Evolutionary conservation across 805 yeast genomes (phyloP).

Genomic region (Wickerhamomyces subpelliculosus): DNA sequence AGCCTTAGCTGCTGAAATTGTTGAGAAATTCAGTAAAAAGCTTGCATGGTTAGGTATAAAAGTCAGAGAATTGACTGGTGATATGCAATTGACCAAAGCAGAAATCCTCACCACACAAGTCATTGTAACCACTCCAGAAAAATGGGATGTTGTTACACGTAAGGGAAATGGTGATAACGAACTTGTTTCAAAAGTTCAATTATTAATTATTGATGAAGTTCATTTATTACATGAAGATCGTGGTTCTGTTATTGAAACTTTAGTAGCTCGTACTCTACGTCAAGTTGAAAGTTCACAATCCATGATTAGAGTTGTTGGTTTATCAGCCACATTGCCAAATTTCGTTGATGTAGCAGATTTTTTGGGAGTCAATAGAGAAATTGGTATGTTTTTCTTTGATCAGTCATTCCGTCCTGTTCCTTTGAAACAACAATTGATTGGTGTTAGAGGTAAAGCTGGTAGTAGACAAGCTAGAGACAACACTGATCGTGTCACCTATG

Average conservation of each 20-base stretch:
- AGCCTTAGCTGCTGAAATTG: constrained; percentile 95
- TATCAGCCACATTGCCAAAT: constrained; percentile 91
- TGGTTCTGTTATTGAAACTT: constrained; percentile 94
- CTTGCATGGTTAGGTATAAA: constrained; percentile 79
- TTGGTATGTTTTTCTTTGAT: constrained; percentile 93
- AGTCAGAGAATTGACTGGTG: constrained; percentile 89
- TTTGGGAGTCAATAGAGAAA: constrained; percentile 79
- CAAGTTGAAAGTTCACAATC: constrained; percentile 93
- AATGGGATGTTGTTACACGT: constrained; percentile 97
- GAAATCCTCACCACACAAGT: constrained; percentile 81
- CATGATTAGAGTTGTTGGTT: constrained; percentile 88
- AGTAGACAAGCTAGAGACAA: constrained; percentile 60
- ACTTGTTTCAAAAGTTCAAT: constrained; percentile 72
- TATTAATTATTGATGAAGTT: constrained; percentile 91
- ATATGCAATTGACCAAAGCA: constrained; percentile 81
- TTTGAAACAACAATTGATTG: constrained; percentile 76
- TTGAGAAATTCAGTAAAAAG: constrained; percentile 75
- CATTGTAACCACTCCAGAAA: constrained; percentile 92
- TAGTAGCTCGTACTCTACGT: constrained; percentile 88
- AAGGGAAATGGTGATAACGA: constrained; percentile 87
- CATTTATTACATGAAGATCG: constrained; percentile 95
- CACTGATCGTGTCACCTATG: constrained; percentile 70
- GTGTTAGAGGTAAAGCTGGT: constrained; percentile 84
- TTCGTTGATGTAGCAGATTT: constrained; percentile 92
- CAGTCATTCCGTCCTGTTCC: constrained; percentile 93